These are phyloP conservation scores for Solanum dulcamara DNA, from an alignment of 257 asterid species.

Conservation along the genomic window DNA sequence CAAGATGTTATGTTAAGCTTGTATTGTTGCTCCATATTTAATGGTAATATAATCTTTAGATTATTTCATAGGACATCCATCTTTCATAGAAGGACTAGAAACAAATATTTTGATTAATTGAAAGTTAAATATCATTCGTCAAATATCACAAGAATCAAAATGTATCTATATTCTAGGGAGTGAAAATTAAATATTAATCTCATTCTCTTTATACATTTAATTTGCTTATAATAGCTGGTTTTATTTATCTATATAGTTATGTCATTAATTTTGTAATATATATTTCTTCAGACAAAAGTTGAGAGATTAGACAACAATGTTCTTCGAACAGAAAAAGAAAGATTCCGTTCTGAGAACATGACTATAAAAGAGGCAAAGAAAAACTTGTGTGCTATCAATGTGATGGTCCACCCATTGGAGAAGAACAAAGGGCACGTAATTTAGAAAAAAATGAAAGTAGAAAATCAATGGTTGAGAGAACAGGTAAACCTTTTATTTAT, in stretches of 20 bases:
- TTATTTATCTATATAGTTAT: not conserved
- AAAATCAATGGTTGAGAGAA: slow-evolving; percentile 36
- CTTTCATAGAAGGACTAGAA: not conserved
- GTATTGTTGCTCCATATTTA: not conserved
- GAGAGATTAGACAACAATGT: slow-evolving; percentile 36
- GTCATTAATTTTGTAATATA: not conserved
- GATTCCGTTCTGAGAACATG: slow-evolving; percentile 32
- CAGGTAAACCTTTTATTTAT: slow-evolving; percentile 16
- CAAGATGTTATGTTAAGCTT: not conserved
- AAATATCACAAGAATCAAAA: not conserved
- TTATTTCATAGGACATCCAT: not conserved
- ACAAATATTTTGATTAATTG: not conserved
- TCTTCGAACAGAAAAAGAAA: slow-evolving; percentile 42
- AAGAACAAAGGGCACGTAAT: slow-evolving; percentile 21
- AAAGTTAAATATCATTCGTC: not conserved
- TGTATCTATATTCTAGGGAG: not conserved
- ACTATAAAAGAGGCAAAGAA: slow-evolving; percentile 35
- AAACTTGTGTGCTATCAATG: slow-evolving; percentile 30
- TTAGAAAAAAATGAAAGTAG: slow-evolving; percentile 27
- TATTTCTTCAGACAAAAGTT: not conserved
- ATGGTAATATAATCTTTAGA: not conserved
- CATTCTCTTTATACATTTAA: not conserved
- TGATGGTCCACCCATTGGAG: slow-evolving; percentile 16
- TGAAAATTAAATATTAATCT: not conserved
- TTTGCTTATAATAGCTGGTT: not conserved